Evolutionary conservation across 1,284 basidiomycete genomes (phyloP), one percentile per base, ranked within the genome.

Genomic region (Nidula niveotomentosa): DNA sequence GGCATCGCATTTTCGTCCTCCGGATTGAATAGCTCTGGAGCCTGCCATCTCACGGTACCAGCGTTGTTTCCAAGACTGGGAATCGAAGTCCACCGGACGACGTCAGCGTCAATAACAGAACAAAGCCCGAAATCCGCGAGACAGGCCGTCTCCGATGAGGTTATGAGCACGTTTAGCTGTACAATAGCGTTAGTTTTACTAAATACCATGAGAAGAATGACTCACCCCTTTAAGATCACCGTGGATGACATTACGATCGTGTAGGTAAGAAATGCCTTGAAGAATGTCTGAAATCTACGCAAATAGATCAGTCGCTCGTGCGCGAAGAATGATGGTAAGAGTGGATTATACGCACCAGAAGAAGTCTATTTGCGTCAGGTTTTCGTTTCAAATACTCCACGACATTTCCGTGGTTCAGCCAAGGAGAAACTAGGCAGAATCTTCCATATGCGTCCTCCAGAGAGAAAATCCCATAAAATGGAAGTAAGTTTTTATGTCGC

Each of bases 171-270:
- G 30, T 30, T 30, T 30, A 30, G 30, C 30, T 30, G 6, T 30
- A 30, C 6, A 30, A 30, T 30, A 30, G 30, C 30, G 30, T 30
- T 30, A 30, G 30, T 30, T 23, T 23, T 30, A 30, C 30, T 30
- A 5, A 30, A 30, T 30, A 30, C 30, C 30, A 5, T 30, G 30
- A 30, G 4, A 30, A 30, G 30, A 30, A 30, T 30, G 9, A 33
- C 71, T 59, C 54, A 74, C 73, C 46, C 63, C 68, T 57, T 76
- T 76, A 35, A 77, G 55, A 54, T 75, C 75, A 13, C 72, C 71
- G 36, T 75, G 75, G 12, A 72, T 52, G 36, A 75, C 64, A 2
- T 69, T 57, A 35, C 63, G 58, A 6, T 33, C 52, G 39, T 76
- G 73, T 8, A 75, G 62, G 52, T 74, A 74, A 6, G 56, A 49